Base-by-base conservation (phyloP, 148 eudicot genomes). In the Vaccinium myrtillus region DNA sequence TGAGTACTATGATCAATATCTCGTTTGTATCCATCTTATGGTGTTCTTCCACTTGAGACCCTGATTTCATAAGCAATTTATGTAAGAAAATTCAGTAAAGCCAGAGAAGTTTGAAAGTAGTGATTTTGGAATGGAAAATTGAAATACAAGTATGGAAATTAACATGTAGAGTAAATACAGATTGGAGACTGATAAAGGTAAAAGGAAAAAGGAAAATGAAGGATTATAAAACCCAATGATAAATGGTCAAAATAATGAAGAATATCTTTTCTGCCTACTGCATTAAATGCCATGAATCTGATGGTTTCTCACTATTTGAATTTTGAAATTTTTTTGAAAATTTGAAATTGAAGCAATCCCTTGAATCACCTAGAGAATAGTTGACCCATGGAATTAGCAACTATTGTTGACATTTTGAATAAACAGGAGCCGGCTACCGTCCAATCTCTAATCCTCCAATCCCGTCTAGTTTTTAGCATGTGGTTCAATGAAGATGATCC, bases 1-100 rank as follows among this genome's bases (percentile, higher is more conserved):
- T 84, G 76, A 89, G 78, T n/a, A 91, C 90, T 25, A 88, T 84
- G 76, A 75, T 81, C 82, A 90, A 12, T 85, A 84, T 90, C 16
- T 81, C 87, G 55, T 75, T 78, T 79, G 85, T 25, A 71, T 70
- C 77, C 92, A 86, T 87, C 58, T 85, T 84, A 70, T 50, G 73
- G 18, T 53, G 84, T 14, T 75, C 53, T 78, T 80, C 88, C 63
- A 55, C 86, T 36, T 78, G 79, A 82, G 75, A 48, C 83, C 91
- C 94, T 91, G 89, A 74, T 85, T 75, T 83, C 51, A 86, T 23
- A 81, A 73, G 23, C 81, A 75, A 82, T 32, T 53, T 73, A 21
- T 43, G 46, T 23, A 65, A 65, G 71, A 65, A n/a, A 23, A n/a
- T 65, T 65, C 30, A 23, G 71, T 53, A 6, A 53, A 25, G 71